Evolutionary conservation across 441 rosid species (phyloP), one percentile per base, ranked within the genome.

Genomic region (Gossypium davidsonii): DNA sequence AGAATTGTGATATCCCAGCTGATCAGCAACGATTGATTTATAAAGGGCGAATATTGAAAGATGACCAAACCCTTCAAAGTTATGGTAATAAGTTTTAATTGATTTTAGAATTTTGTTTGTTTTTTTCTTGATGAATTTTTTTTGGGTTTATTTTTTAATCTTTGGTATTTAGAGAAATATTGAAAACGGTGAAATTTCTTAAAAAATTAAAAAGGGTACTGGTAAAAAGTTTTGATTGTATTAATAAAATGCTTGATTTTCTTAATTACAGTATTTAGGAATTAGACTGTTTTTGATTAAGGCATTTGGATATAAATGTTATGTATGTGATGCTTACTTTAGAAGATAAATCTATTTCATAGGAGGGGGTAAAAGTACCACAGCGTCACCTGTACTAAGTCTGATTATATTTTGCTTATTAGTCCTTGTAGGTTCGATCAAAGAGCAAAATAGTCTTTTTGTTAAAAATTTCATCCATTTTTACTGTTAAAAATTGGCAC

Each of bases 41-140:
- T 70, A 91, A 86, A 70, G 96, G 96, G 15, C 91, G 92, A 64
- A 91, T 91, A 74, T 79, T 91, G 69, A 91, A 91, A 78, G 93
- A 89, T 72, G 92, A 86, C 69, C 88, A 86, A 60, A 75, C 86
- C 42, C 89, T 89, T 17, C 74, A 70, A 15, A 86, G 89, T 83
- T 91, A 89, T 76, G 93, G 94, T 86, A 66, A 3, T 86, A 66
- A 3, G 74, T 25, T 51, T 26, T 34, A 25, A 8, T n/a, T 58
- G 9, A 3, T 21, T 28, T 34, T 46, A 46, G 7, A 26, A 48
- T 0, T 70, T 21, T 20, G 5, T 55, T 8, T 7, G 6, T 48
- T 15, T 55, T 9, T 4, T 14, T 49, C 55, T 49, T 49, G 7
- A 49, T 5, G 15, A 49, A n/a, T 49, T n/a, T 4, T n/a, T 49